Conservation (phyloP, 2,329 filamentous ascomycete species). For the Cordyceps tenuipes region DNA sequence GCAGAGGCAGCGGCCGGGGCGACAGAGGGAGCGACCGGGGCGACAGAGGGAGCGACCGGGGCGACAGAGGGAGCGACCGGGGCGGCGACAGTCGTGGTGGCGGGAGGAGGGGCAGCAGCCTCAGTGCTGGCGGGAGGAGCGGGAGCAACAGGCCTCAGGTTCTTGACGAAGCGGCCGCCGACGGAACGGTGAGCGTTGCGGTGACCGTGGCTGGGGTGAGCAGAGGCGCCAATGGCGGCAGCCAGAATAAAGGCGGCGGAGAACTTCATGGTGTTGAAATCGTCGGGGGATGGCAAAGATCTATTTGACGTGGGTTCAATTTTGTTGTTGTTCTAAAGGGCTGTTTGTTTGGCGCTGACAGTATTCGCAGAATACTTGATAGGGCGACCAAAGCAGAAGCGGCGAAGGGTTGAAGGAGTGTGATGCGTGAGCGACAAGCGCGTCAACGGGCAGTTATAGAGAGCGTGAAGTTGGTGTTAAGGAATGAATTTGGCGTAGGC, state of each 20-base stretch:
- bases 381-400: slow-evolving; percentile 11
- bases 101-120: slow-evolving; percentile 9
- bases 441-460: slow-evolving; percentile 9
- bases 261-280: slow-evolving; percentile 32
- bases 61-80: too few relatives aligned
- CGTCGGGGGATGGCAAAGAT: neutral
- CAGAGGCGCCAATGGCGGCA: slow-evolving; percentile 33
- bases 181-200: slow-evolving; percentile 25
- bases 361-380: slow-evolving; percentile 12
- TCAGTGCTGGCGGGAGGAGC: slow-evolving; percentile 7
- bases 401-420: slow-evolving; percentile 12
- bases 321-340: neutral
- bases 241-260: slow-evolving; percentile 29
- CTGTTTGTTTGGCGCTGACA: neutral
- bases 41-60: neutral
- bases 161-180: slow-evolving; percentile 26
- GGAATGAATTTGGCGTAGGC: slow-evolving; percentile 13
- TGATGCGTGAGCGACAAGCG: slow-evolving; percentile 10
- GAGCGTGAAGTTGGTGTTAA: slow-evolving; percentile 7
- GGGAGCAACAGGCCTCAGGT: slow-evolving; percentile 23
- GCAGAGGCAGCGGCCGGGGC: neutral
- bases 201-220: slow-evolving; percentile 33
- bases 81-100: neutral
- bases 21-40: too few relatives aligned
- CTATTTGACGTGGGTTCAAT: neutral